Percentiles rank a stretch among this genome's conserved stretches.
Conservation (phyloP, 2,329 filamentous ascomycete genomes). For the Colletotrichum tamarilloi region DNA sequence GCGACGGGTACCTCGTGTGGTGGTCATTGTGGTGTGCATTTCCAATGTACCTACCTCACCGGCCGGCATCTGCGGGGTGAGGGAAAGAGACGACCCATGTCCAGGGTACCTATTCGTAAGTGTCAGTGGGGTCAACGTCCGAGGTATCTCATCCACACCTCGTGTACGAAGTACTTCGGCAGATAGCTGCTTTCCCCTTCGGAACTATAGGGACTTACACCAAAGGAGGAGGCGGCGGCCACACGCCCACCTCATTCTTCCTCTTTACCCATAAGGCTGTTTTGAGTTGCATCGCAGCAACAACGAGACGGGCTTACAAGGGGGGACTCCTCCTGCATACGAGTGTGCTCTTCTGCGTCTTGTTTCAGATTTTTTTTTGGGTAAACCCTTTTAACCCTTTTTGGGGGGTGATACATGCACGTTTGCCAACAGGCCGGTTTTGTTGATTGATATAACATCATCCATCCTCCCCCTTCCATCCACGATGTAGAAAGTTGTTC, state of each 20-base stretch:
- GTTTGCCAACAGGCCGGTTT: background rate
- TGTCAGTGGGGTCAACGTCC: background rate
- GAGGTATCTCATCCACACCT: background rate
- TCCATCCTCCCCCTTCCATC: background rate
- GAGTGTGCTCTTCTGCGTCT: slow-evolving; percentile 1
- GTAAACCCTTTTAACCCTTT: background rate
- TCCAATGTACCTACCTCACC: background rate
- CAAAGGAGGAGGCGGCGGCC: background rate
- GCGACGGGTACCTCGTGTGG: background rate
- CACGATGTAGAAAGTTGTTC: slow-evolving; percentile 7
- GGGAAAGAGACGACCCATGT: background rate
- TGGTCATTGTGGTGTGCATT: background rate
- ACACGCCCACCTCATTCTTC: background rate
- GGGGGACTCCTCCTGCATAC: slow-evolving; percentile 17
- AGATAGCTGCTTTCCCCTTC: slow-evolving; percentile 17
- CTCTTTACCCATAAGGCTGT: slow-evolving; percentile 22
- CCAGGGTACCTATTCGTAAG: background rate
- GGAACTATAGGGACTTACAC: background rate
- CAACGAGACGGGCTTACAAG: background rate
- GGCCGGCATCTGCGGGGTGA: background rate
- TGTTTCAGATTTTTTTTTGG: slow-evolving; percentile 29
- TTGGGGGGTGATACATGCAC: background rate
- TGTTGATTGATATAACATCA: slow-evolving; percentile 20
- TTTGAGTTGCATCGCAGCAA: slow-evolving; percentile 29
- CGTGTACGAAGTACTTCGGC: background rate